Evolutionary conservation across 2,329 filamentous ascomycete genomes (phyloP), one percentile per base, ranked within the genome.

Genomic region (Clonostachys sp.): DNA sequence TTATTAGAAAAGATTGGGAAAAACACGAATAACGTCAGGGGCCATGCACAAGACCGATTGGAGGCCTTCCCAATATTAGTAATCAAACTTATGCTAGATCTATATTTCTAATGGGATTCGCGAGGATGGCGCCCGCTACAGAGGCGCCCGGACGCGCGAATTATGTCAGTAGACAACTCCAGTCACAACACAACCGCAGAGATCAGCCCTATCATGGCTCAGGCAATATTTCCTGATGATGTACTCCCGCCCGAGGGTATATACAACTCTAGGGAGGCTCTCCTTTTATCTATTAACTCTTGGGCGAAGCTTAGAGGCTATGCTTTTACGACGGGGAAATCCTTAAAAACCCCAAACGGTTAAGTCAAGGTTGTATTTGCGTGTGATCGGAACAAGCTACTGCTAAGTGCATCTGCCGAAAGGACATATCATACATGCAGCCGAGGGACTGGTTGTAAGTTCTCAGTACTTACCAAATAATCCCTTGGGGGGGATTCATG

Each of bases 241-340:
- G 17, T n/a, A 4, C 50, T 52, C 14, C 50, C 50, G 2, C 48
- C 48, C 3, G 45, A 50, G 34, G 43, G 43, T 24, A 34, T 34
- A 18, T 52, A 50, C 30, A 13, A 42, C n/a, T 50, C 50, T 12
- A 43, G 48, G 4, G 47, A 51, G n/a, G 4, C 45, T 44, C 45
- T 51, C 2, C 36, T 47, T 45, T 17, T 16, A 13, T 40, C 47
- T 34, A 46, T 49, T 30, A 54, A 54, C 46, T 41, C 45, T 12
- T 51, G 43, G 51, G 50, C 50, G 17, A 43, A 41, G 30, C 41
- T 45, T 39, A 14, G 46, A 41, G 48, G 52, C 13, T 54, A 54
- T 49, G 48, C 45, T 12, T 54, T 54, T 20, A 50, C 36, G 6
- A 54, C 49, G 9, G 46, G 53, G 3, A 51, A 49, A 38, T 53